These are phyloP conservation scores for Exophiala alcalophila DNA, from an alignment of 2,329 filamentous ascomycete species.

Conservation along the genomic window DNA sequence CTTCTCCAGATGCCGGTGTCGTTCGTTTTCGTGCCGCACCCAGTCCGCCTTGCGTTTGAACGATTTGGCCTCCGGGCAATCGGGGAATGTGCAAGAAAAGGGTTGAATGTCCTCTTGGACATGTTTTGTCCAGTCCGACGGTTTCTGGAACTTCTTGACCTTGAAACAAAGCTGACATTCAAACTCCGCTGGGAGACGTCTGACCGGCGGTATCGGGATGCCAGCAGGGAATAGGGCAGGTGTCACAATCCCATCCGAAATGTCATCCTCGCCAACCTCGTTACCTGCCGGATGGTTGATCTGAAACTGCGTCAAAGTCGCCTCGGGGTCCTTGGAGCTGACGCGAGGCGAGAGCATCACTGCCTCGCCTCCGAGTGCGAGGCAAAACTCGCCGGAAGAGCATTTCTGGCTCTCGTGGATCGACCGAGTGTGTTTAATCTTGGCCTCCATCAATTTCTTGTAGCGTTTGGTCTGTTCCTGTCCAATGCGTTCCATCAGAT, in stretches of 20 bases:
- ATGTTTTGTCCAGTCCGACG: conserved; percentile 95
- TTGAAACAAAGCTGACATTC: conserved; percentile 87
- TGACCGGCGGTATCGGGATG: conserved; percentile 77
- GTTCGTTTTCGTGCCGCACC: conserved; percentile 91
- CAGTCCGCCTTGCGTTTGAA: conserved; percentile 96
- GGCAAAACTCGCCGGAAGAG: conserved; percentile 60
- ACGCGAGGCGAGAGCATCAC: conserved; percentile 57
- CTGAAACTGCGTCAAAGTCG: conserved; percentile 53
- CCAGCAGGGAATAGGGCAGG: conserved; percentile 74
- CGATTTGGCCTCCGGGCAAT: conserved; percentile 79
- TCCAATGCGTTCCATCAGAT: conserved; percentile 76
- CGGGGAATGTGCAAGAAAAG: conserved; percentile 86
- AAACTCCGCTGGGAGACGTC: conserved; percentile 75
- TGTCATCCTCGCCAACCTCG: conserved; percentile 65
- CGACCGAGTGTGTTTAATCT: conserved; percentile 65
- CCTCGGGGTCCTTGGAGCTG: conserved; percentile 56
- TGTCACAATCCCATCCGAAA: conserved; percentile 65
- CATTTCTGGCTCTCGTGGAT: conserved; percentile 57
- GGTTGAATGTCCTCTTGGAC: conserved; percentile 91
- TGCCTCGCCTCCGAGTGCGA: conserved; percentile 64
- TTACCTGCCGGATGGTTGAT: conserved; percentile 55
- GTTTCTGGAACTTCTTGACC: conserved; percentile 81
- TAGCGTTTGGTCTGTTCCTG: conserved; percentile 77
- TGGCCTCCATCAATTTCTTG: conserved; percentile 68
- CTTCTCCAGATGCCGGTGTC: conserved; percentile 84